Evolutionary conservation across 345 rosid species (phyloP).

Genomic region (Leavenworthia alabamica): DNA sequence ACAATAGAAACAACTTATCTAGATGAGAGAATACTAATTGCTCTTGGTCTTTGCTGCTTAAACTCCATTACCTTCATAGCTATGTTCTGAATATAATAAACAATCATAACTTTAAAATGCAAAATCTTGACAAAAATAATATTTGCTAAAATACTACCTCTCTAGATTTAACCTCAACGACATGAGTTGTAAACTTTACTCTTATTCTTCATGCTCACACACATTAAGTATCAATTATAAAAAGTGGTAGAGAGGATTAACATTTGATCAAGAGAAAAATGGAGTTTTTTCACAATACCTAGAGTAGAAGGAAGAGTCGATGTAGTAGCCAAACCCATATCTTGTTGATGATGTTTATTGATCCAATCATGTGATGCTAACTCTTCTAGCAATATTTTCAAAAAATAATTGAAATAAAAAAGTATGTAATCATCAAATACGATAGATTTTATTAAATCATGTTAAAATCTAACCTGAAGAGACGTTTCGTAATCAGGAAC

Average conservation of each 20-base stretch:
- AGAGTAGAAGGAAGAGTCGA: slow-evolving; percentile 61
- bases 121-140: neutral
- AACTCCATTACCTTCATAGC: slow-evolving; percentile 67
- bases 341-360: no score
- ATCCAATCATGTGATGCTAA: no score
- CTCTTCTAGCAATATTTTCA: no score
- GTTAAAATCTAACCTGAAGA: no score
- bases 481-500: no score
- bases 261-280: slow-evolving; percentile 4
- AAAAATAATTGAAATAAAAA: no score
- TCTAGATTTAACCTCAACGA: slow-evolving; percentile 69
- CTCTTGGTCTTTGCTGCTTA: slow-evolving; percentile 80
- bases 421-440: no score
- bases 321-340: slow-evolving; percentile 67
- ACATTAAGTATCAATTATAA: neutral
- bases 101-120: neutral
- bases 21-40: slow-evolving; percentile 87
- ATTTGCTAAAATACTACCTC: slow-evolving; percentile 46
- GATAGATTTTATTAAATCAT: no score
- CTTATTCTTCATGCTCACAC: slow-evolving; percentile 69
- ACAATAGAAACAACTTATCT: slow-evolving; percentile 79
- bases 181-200: slow-evolving; percentile 90
- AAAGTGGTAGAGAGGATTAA: no score
- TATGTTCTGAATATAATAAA: slow-evolving; percentile 51
- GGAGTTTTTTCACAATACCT: slow-evolving; percentile 37